Base-by-base conservation (phyloP, 2,329 filamentous ascomycete genomes). In the Curvularia eragrostidis region DNA sequence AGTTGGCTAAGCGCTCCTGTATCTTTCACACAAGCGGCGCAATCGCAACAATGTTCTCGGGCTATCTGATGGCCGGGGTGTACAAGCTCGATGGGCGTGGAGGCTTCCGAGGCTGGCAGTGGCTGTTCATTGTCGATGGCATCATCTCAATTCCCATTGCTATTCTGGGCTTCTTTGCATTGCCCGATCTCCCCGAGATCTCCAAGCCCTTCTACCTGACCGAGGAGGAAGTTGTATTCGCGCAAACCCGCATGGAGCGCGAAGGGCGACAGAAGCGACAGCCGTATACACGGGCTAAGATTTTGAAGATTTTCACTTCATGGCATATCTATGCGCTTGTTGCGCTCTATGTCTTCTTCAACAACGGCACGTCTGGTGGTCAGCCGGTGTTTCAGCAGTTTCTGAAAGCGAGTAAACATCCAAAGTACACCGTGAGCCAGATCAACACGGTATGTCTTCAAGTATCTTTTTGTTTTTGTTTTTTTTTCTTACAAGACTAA, bases 81-180 rank as follows among this genome's bases (percentile, higher is more conserved):
- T 82, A 85, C 68, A 77, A 78, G 23, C 78, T 86, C 64, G 85
- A 85, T 68, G 86, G 85, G 72, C 85, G 84, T 65, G 83, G 85
- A 63, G 83, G 82, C 18, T 82, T 73, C n/a, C 52, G 62, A 21
- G 70, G 72, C 8, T 75, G 73, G 73, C 62, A 63, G 52, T 68
- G 67, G 65, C 15, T 69, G 2, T 68, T 68, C 46, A 55, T 66
- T 6, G 62, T 67, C 18, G 65, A 67, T 15, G 64, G 64, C 6
- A 47, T 67, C 10, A 66, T 67, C 19, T 67, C 64, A 1, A 5
- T 64, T 1, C 64, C 63, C 1, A 63, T 67, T 23, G 64, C 64
- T 13, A 2, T 67, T 9, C 23, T 60, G 9, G 64, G 63, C 12
- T 67, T 61, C 47, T 65, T 67, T 55, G 62, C 59, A 7, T 46